Base-by-base conservation (phyloP, 2,329 filamentous ascomycete genomes). In the Corinectria fuckeliana region DNA sequence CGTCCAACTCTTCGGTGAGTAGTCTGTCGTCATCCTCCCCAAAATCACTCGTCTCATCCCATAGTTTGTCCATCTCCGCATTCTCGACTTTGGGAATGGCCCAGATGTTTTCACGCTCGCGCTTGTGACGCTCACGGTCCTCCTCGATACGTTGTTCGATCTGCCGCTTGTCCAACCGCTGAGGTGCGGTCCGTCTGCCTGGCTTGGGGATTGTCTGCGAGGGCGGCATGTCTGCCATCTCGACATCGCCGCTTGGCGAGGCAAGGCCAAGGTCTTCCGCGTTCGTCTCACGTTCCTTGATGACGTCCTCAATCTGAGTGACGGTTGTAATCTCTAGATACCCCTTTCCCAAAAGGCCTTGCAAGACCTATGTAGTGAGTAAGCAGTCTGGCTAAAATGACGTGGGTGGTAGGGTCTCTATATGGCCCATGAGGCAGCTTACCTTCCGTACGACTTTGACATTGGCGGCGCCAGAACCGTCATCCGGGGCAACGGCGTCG, bases 61-160 rank as follows among this genome's bases (percentile, higher is more conserved):
- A 96, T 65, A 96, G 78, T 77, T 87, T 91, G 63, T 89, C 85
- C 77, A 92, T 89, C 77, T 98, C 94, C 10, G 80, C 78, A 32
- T 88, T 85, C 23, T 85, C 82, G 8, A 67, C 70, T 8, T 85
- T 82, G 26, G 86, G 86, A 2, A 97, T 88, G 0, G 93, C 92
- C 95, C 96, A 99, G 63, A 97, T 96, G 69, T 89, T 93, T 78
- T 99, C 95, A 20, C 95, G 82, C 70, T 94, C 81, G 41, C 94
- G 82, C 81, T 99, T 99, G 76, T 99, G 96, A 41, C 95, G 82
- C 76, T 99, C 95, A 3, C 95, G 83, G 76, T 99, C 95, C 77
- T 99, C 96, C 69, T 99, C 96, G 63, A 99, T 97, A 38, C 95
- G 84, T 79, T 98, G 93, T 78, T 98, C 93, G 52, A 97, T 91